A percentile compares a stretch with the other conserved stretches of the same genome.
Evolutionary conservation across 78 protist genomes (phyloP).

Genomic region (Acrasis kona): DNA sequence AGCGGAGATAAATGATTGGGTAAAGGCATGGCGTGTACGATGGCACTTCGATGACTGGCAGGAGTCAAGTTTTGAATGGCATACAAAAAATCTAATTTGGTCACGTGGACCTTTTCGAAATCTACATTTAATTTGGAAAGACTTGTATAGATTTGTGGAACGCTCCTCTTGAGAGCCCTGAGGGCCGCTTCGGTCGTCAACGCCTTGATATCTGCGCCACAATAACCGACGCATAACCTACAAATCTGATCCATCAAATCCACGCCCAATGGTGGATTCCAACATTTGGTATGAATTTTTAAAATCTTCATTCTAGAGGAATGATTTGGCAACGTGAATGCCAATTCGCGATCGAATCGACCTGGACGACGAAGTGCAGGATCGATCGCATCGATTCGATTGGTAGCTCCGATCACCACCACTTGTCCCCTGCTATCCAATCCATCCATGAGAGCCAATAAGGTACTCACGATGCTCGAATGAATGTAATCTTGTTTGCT

Average conservation of each 20-base stretch:
- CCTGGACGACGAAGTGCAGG: conserved; percentile 93
- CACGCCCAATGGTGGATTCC: conserved; percentile 43
- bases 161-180: conserved; percentile 44
- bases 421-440: conserved; percentile 23
- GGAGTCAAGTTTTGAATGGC: conserved; percentile 27
- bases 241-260: conserved; percentile 25
- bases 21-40: not conserved
- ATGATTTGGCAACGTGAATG: conserved; percentile 65
- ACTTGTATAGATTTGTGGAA: conserved; percentile 63
- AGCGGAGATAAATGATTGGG: not conserved
- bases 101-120: conserved; percentile 18
- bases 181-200: conserved; percentile 68
- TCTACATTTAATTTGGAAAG: conserved; percentile 25
- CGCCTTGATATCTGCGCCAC: conserved; percentile 86
- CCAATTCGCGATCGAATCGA: conserved; percentile 90
- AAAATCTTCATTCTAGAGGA: conserved; percentile 45
- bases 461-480: conserved; percentile 67
- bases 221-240: conserved; percentile 59
- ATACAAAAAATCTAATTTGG: conserved; percentile 13
- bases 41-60: not conserved
- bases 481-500: conserved; percentile 74
- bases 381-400: conserved; percentile 85
- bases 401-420: conserved; percentile 95
- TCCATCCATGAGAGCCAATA: conserved; percentile 92
- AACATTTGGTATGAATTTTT: conserved; percentile 54